Conservation (phyloP, 2,329 filamentous ascomycete species). For the Sarocladium kiliense region DNA sequence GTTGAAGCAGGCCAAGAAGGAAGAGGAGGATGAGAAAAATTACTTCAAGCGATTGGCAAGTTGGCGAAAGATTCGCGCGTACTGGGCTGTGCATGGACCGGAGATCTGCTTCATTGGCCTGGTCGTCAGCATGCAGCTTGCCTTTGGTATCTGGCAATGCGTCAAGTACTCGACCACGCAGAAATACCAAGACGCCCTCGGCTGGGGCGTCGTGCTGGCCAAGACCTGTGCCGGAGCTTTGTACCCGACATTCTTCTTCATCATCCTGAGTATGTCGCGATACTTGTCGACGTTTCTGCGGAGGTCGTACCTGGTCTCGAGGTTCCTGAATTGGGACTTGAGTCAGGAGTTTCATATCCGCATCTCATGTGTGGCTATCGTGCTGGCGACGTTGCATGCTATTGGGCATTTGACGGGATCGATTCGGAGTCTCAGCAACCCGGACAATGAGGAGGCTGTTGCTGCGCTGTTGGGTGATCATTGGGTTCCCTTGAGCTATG, state of each 20-base stretch:
- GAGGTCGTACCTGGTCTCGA: slow-evolving; percentile 44
- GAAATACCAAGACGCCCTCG: slow-evolving; percentile 43
- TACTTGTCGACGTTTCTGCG: slow-evolving; percentile 49
- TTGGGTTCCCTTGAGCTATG: slow-evolving; percentile 37
- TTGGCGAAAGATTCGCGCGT: slow-evolving; percentile 42
- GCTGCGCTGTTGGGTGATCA: slow-evolving; percentile 38
- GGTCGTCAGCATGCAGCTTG: slow-evolving; percentile 42
- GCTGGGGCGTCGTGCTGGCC: slow-evolving; percentile 51
- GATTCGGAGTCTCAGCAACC: slow-evolving; percentile 43
- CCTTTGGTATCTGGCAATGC: slow-evolving; percentile 50
- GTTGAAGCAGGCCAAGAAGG: slow-evolving; percentile 39
- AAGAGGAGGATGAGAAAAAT: slow-evolving; percentile 36
- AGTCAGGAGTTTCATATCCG: slow-evolving; percentile 51
- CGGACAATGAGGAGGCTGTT: slow-evolving; percentile 37
- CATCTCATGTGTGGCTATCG: slow-evolving; percentile 44
- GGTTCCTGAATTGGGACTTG: slow-evolving; percentile 53
- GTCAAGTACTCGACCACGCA: slow-evolving; percentile 43
- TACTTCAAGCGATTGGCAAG: slow-evolving; percentile 40
- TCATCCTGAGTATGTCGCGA: slow-evolving; percentile 53
- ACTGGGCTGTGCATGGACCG: slow-evolving; percentile 51
- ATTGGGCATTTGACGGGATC: slow-evolving; percentile 49
- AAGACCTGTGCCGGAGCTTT: slow-evolving; percentile 50
- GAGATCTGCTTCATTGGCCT: slow-evolving; percentile 43
- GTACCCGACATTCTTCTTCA: slow-evolving; percentile 54
- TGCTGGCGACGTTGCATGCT: slow-evolving; percentile 46